Evolutionary conservation across 75 land plant species (phyloP).

Genomic region (Adiantum capillusveneris): DNA sequence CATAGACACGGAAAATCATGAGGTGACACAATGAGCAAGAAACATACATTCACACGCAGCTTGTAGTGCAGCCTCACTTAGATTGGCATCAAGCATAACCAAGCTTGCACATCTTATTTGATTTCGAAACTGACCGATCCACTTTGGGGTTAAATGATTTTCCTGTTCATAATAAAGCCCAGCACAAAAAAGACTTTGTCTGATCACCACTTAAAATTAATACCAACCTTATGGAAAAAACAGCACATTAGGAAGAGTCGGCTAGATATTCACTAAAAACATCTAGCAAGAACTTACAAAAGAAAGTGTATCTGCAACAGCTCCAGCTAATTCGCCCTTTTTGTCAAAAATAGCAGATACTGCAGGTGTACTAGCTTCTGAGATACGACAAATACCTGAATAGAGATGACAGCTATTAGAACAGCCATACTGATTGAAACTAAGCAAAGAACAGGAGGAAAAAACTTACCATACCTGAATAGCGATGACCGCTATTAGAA

Average conservation of each 20-base stretch:
- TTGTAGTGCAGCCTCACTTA: constrained; percentile 48
- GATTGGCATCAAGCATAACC: constrained; percentile 85
- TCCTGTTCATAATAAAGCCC: constrained; percentile 37
- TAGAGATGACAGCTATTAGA: not conserved
- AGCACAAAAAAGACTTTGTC: not conserved
- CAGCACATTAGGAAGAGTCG: no score
- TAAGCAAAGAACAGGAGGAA: not conserved
- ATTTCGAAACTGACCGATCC: constrained; percentile 53
- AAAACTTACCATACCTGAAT: not conserved
- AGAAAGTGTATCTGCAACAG: constrained; percentile 72
- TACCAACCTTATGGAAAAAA: no score
- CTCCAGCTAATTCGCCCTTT: constrained; percentile 74
- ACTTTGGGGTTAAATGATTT: constrained; percentile 59
- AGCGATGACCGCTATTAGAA: not conserved
- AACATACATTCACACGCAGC: constrained; percentile 69
- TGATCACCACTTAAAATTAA: not conserved
- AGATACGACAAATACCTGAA: constrained; percentile 57
- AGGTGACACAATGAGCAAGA: no score
- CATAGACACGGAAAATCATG: no score
- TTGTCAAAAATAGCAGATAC: constrained; percentile 66
- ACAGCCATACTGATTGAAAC: not conserved
- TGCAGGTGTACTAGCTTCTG: constrained; percentile 56
- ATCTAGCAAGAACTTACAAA: constrained; percentile 46
- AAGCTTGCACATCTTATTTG: constrained; percentile 58
- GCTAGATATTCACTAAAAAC: no score